Evolutionary conservation across 139 green algal genomes (phyloP).

Genomic region (Closterium sp.): DNA sequence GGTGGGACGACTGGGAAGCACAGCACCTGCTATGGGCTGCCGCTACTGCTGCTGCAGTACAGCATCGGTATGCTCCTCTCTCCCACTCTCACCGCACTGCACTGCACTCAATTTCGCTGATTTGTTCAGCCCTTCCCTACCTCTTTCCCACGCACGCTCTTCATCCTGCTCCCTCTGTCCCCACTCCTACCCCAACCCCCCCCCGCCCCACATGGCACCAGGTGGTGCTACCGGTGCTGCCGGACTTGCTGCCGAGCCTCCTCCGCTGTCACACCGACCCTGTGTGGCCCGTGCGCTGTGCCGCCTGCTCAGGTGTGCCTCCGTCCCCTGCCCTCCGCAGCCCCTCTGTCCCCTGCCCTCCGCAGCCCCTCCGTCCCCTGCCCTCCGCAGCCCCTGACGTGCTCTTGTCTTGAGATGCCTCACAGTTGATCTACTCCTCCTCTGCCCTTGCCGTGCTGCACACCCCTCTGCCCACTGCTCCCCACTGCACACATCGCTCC

Average conservation of each 20-base stretch:
- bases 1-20: too few species aligned
- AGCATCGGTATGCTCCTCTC: too few species aligned
- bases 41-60: too few species aligned
- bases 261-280: slow-evolving; percentile 78
- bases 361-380: too few species aligned
- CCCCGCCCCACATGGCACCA: not conserved
- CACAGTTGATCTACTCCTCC: too few species aligned
- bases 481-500: not conserved
- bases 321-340: too few species aligned
- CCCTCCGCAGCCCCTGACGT: too few species aligned
- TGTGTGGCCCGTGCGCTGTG: slow-evolving; percentile 79
- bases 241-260: slow-evolving; percentile 67
- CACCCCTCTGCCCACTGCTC: not conserved
- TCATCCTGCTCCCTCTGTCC: not conserved
- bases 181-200: not conserved
- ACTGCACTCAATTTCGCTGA: too few species aligned
- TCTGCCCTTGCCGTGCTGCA: not conserved
- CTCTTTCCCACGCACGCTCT: not conserved
- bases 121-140: not conserved
- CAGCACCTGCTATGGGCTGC: too few species aligned
- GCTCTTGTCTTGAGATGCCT: too few species aligned
- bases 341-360: too few species aligned
- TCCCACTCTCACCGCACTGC: too few species aligned
- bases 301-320: slow-evolving; percentile 50
- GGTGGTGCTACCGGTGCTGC: slow-evolving; percentile 65